Base-by-base conservation (phyloP, 805 yeast species). In the Yueomyces sp. region DNA sequence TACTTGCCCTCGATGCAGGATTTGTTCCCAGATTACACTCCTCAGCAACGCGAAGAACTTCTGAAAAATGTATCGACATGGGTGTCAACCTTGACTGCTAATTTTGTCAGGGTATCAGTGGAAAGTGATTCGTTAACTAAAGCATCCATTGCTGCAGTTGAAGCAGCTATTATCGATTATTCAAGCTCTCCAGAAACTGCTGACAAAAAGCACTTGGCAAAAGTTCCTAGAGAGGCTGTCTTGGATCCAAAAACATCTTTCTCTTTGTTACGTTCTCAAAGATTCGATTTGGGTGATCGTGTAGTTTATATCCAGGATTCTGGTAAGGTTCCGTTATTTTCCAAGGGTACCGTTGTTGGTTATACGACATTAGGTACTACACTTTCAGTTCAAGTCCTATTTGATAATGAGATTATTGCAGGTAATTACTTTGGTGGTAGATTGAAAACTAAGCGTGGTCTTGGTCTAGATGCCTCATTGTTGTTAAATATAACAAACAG, bases 271-370 rank as follows among this genome's bases (percentile, higher is more conserved):
- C 74, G 81, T 44, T 70, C 72, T 37, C 99, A 92, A 66, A 65
- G 70, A 40, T 92, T 92, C 58, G 72, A 74, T 30, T 69, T 92
- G 27, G 98, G 98, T 53, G 96, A 92, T 56, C 75, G 98, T 47
- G 85, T 92, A 31, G 73, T 84, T 28, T 87, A 85, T 51, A 83
- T 86, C 27, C 81, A 82, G 52, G 84, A 80, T 52, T 77, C 84
- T 28, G 97, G 97, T 42, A 86, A 85, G 56, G 95, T 88, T 12
- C 95, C 96, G 29, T 64, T 80, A 45, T 86, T 82, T 57, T 73
- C 85, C 28, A 82, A 82, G 55, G 99, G 99, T 59, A 87, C 96
- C 1, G 94, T 92, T 44, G 81, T 85, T 41, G 81, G 83, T 6
- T 85, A 85, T 38, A 71, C 76, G 34, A 75, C 79, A 51, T 70